These are phyloP conservation scores for Paulinella micropora DNA, from an alignment of 78 protist species.

Conservation along the genomic window DNA sequence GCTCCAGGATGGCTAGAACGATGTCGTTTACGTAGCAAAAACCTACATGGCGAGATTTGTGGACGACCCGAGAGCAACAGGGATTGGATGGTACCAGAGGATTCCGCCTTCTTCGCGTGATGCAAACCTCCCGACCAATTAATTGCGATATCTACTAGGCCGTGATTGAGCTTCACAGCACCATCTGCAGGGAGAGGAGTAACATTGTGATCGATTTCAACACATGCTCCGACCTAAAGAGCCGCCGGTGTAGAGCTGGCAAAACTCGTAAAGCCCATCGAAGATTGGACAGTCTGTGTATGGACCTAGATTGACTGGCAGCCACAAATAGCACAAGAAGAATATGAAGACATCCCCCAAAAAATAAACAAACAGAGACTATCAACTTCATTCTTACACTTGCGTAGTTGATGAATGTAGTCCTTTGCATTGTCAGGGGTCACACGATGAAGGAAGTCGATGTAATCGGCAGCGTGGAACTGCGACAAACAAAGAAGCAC, in stretches of 20 bases:
- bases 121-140: constrained; percentile 98
- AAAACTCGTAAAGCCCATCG: constrained; percentile 83
- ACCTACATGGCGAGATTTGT: no score
- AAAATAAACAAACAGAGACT: not conserved
- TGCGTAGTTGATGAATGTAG: constrained; percentile 17
- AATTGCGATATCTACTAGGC: constrained; percentile 74
- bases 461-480: constrained; percentile 90
- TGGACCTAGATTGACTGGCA: constrained; percentile 9
- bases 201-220: no score
- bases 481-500: no score
- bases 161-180: constrained; percentile 67
- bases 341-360: not conserved
- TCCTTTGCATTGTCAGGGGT: constrained; percentile 63
- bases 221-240: no score
- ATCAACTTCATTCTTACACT: constrained; percentile 19
- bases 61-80: no score
- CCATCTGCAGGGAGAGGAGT: no score
- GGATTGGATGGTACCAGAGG: no score
- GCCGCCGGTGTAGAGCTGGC: constrained; percentile 81
- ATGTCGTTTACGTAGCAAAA: constrained; percentile 97
- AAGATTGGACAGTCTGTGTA: constrained; percentile 93
- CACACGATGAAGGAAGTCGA: constrained; percentile 63
- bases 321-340: not conserved
- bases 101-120: constrained; percentile 90
- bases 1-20: constrained; percentile 86